Evolutionary conservation across 345 rosid species (phyloP).

Genomic region (Physaria fendleri): DNA sequence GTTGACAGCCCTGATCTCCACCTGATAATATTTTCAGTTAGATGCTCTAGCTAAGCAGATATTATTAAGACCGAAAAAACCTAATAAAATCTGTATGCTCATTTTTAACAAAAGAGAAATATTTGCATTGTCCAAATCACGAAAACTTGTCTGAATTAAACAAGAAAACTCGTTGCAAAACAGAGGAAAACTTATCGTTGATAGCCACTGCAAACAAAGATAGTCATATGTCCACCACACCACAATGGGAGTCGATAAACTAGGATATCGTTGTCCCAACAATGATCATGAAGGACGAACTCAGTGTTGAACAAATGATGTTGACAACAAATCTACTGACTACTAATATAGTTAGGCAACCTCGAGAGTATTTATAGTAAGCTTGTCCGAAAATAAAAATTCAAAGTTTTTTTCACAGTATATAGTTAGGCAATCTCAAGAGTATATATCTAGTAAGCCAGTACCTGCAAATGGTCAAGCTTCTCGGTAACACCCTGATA

Average conservation of each 20-base stretch:
- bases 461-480: conserved; percentile 93
- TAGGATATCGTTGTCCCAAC: neutral
- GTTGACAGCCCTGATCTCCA: neutral
- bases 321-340: neutral
- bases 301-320: neutral
- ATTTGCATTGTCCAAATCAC: neutral
- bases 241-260: neutral
- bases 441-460: too few relatives aligned
- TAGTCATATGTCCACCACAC: neutral
- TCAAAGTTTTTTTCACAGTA: neutral
- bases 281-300: neutral
- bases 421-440: too few relatives aligned
- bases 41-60: neutral
- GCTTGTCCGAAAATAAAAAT: neutral
- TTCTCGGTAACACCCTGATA: conserved; percentile 77
- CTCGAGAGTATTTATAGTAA: neutral
- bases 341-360: neutral
- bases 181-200: neutral
- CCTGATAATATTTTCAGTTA: neutral
- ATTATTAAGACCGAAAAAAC: neutral
- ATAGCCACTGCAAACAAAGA: neutral
- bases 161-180: neutral
- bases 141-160: conserved; percentile 4
- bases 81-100: neutral
- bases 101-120: neutral